Conservation (phyloP, 805 yeast genomes). For the Candida fluviatilis region DNA sequence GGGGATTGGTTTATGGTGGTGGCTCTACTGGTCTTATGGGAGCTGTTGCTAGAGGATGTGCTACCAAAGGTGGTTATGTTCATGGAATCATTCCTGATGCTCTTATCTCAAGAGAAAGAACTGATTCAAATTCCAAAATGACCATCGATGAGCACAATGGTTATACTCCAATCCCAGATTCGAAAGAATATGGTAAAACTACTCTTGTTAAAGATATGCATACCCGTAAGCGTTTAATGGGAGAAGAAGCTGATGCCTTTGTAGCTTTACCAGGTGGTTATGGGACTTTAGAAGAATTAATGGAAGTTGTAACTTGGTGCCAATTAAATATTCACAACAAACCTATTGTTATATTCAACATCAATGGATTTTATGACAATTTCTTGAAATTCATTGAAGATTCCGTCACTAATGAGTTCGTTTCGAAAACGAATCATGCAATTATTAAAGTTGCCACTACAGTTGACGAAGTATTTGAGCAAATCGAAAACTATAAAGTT, state of each 20-base stretch:
- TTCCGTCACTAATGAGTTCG: slow-evolving; percentile 63
- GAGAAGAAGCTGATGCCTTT: slow-evolving; percentile 79
- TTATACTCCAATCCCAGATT: slow-evolving; percentile 59
- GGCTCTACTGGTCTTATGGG: slow-evolving; percentile 88
- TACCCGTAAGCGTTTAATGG: slow-evolving; percentile 83
- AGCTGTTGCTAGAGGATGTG: slow-evolving; percentile 61
- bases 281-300: slow-evolving; percentile 84
- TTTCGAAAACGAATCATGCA: slow-evolving; percentile 59
- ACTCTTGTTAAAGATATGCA: slow-evolving; percentile 87
- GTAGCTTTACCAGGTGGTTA: slow-evolving; percentile 91
- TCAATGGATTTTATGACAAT: slow-evolving; percentile 76
- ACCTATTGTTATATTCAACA: slow-evolving; percentile 75
- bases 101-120: slow-evolving; percentile 66
- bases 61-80: slow-evolving; percentile 58
- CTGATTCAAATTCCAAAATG: slow-evolving; percentile 42
- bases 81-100: slow-evolving; percentile 89
- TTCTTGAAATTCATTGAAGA: slow-evolving; percentile 57
- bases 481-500: slow-evolving; percentile 54
- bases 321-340: slow-evolving; percentile 82
- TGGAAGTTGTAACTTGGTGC: slow-evolving; percentile 89
- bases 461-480: slow-evolving; percentile 62
- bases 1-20: slow-evolving; percentile 87
- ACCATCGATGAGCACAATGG: slow-evolving; percentile 64
- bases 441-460: slow-evolving; percentile 67
- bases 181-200: slow-evolving; percentile 64